Percentiles rank a stretch among this genome's conserved stretches.
phyloP scores from a whole-genome alignment of 2,329 filamentous ascomycete genomes.

The Microascus cirrosus region DNA sequence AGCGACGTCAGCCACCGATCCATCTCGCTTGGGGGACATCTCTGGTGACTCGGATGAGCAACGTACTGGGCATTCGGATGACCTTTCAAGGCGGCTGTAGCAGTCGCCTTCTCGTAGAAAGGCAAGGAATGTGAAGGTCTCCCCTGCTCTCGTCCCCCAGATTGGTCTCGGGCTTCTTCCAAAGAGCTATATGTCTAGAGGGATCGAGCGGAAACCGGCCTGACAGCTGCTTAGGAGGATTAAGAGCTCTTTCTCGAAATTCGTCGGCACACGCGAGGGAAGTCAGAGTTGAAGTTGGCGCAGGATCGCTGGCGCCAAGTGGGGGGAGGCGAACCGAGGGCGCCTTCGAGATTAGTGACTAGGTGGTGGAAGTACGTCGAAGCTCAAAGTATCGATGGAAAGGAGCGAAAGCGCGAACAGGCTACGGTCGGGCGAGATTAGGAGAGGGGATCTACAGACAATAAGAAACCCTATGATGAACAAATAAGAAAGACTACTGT shows the following conservation, averaged over 20 bases:
- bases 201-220: neutral
- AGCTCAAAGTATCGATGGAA: neutral
- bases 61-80: conserved; percentile 4
- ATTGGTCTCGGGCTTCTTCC: no score
- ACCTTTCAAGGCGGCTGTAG: conserved; percentile 1
- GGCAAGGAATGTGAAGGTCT: neutral
- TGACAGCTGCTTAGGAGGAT: neutral
- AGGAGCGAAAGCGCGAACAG: neutral
- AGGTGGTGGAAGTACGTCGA: neutral
- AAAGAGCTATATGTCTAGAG: neutral
- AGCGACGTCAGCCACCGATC: neutral
- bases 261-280: neutral
- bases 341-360: neutral
- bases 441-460: neutral
- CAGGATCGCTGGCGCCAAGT: neutral
- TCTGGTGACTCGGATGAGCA: neutral
- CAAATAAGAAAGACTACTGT: neutral
- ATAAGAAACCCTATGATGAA: neutral
- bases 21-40: neutral
- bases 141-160: neutral
- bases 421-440: neutral
- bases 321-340: neutral
- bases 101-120: conserved; percentile 3
- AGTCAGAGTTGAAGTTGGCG: neutral
- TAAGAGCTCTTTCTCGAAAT: neutral